Percentiles rank a stretch among this genome's conserved stretches.
Conservation (phyloP, 805 yeast genomes). For the Hanseniaspora mollemarum region DNA sequence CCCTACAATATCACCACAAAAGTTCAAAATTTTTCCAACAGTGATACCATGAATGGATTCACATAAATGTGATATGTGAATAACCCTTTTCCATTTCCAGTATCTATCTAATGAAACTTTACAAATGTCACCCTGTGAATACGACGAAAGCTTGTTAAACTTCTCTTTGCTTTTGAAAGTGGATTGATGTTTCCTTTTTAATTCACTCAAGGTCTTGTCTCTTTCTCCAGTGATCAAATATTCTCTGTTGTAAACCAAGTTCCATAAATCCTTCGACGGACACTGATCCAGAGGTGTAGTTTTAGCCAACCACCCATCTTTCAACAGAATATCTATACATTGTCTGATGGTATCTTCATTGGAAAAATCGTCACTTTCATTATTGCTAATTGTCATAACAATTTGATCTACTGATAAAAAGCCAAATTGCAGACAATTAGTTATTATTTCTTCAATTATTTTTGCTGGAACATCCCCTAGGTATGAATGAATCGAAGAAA, state of each 20-base stretch:
- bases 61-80: slow-evolving; percentile 51
- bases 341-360: slow-evolving; percentile 19
- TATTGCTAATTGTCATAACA: slow-evolving; percentile 10
- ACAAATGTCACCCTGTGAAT: slow-evolving; percentile 27
- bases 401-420: slow-evolving; percentile 10
- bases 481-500: slow-evolving; percentile 32
- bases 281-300: slow-evolving; percentile 31
- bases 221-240: slow-evolving; percentile 31
- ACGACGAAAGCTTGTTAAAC: slow-evolving; percentile 30
- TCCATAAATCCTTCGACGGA: slow-evolving; percentile 34
- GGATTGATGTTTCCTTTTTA: slow-evolving; percentile 49
- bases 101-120: slow-evolving; percentile 50
- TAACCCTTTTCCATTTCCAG: slow-evolving; percentile 52
- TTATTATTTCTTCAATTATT: slow-evolving; percentile 16
- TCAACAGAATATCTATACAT: slow-evolving; percentile 29
- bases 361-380: background rate
- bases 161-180: slow-evolving; percentile 38
- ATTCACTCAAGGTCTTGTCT: slow-evolving; percentile 38
- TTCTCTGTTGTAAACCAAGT: slow-evolving; percentile 33
- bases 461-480: slow-evolving; percentile 19
- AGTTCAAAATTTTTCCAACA: slow-evolving; percentile 49
- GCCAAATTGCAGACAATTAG: slow-evolving; percentile 14
- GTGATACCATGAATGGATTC: slow-evolving; percentile 35
- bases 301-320: slow-evolving; percentile 43
- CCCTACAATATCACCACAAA: slow-evolving; percentile 17